phyloP scores from a whole-genome alignment of 495 filamentous ascomycete genomes.

The Penicillium verhagenii region DNA sequence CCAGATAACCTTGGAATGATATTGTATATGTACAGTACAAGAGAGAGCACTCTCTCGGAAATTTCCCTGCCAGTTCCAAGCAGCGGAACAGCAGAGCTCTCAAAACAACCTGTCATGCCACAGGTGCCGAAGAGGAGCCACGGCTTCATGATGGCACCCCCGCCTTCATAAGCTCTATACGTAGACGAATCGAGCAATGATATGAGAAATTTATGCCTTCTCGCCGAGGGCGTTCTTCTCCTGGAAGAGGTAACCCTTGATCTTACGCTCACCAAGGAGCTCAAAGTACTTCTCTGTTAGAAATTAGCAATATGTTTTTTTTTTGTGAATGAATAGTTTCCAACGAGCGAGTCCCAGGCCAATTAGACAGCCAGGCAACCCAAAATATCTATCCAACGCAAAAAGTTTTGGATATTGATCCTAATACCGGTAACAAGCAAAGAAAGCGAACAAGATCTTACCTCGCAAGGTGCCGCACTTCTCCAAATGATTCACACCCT shows the following conservation, averaged over 20 bases:
- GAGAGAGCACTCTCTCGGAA: conserved; percentile 8
- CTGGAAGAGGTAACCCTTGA: conserved; percentile 86
- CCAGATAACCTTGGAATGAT: conserved; percentile 18
- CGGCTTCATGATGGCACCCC: background rate
- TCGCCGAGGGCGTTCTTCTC: conserved; percentile 77
- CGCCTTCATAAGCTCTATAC: background rate
- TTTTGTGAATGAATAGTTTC: background rate
- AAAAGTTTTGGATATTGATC: background rate
- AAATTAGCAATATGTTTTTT: conserved; percentile 2
- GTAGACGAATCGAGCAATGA: background rate
- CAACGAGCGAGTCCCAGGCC: background rate
- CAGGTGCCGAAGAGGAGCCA: background rate
- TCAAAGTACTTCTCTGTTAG: conserved; percentile 86
- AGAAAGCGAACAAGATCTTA: conserved; percentile 39
- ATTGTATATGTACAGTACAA: conserved; percentile 30
- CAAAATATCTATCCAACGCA: background rate
- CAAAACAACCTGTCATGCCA: background rate
- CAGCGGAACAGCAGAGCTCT: background rate
- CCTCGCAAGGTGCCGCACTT: conserved; percentile 92
- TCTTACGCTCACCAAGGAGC: conserved; percentile 76
- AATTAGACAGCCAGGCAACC: background rate
- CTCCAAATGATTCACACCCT: conserved; percentile 96
- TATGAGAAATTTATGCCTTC: background rate
- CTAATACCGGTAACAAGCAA: conserved; percentile 6
- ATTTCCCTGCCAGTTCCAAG: background rate